Evolutionary conservation across 257 asterid species (phyloP).

Genomic region (Haberlea rhodopensis): DNA sequence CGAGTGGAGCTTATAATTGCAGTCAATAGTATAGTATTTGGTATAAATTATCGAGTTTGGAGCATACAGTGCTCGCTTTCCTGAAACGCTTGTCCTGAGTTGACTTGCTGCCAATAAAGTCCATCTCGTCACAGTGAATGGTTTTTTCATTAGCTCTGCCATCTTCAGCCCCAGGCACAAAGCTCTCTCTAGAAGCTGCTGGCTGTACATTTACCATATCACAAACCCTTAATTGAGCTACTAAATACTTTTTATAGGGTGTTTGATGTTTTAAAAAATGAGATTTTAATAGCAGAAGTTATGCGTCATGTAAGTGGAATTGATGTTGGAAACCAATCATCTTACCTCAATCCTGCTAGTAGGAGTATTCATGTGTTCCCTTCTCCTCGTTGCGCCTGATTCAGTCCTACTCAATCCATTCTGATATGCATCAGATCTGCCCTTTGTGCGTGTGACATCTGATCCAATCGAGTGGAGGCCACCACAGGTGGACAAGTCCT

Average conservation of each 20-base stretch:
- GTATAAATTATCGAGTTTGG: not conserved
- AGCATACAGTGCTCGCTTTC: conserved; percentile 86
- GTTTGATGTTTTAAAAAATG: not conserved
- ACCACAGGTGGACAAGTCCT: conserved; percentile 86
- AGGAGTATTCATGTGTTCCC: conserved; percentile 59
- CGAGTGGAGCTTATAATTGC: not conserved
- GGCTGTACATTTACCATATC: conserved; percentile 50
- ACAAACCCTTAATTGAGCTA: not conserved
- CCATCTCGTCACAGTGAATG: conserved; percentile 37
- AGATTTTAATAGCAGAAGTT: no score
- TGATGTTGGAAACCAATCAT: not conserved
- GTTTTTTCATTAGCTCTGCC: conserved; percentile 37
- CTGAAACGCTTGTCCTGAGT: conserved; percentile 64
- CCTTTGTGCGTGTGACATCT: conserved; percentile 73
- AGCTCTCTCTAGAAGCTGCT: conserved; percentile 76
- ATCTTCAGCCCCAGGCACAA: conserved; percentile 53
- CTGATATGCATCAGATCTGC: conserved; percentile 38
- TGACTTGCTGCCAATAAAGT: conserved; percentile 45
- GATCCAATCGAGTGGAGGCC: conserved; percentile 90
- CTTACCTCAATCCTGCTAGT: conserved; percentile 74
- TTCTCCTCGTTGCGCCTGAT: conserved; percentile 45
- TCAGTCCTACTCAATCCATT: conserved; percentile 55
- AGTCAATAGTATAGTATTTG: not conserved
- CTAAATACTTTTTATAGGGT: not conserved
- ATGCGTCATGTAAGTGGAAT: no score